Evolutionary conservation across 2,329 filamentous ascomycete genomes (phyloP).

Genomic region (Ambrosiella cleistominuta): DNA sequence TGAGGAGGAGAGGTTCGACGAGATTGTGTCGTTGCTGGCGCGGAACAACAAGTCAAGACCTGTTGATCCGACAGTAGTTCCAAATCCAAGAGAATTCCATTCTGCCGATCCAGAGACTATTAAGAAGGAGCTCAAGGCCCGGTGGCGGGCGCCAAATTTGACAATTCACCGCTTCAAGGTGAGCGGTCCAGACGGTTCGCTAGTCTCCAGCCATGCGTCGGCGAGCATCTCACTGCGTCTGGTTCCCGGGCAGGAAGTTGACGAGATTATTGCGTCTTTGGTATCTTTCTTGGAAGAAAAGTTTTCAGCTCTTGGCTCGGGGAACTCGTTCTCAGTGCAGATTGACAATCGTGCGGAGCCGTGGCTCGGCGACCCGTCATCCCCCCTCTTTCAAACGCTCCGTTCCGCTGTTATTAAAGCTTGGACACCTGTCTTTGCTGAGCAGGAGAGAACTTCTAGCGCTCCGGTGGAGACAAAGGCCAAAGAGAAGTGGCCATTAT

Average conservation of each 20-base stretch:
- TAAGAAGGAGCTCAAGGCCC: slow-evolving; percentile 71
- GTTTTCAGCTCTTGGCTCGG: slow-evolving; percentile 58
- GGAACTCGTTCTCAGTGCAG: slow-evolving; percentile 62
- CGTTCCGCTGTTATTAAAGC: slow-evolving; percentile 70
- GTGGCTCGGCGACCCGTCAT: slow-evolving; percentile 84
- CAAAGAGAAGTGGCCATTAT: slow-evolving; percentile 40
- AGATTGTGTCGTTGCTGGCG: slow-evolving; percentile 63
- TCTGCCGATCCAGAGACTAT: slow-evolving; percentile 24
- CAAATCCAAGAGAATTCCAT: neutral
- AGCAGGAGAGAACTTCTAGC: slow-evolving; percentile 11
- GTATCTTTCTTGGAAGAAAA: slow-evolving; percentile 49
- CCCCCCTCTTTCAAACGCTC: slow-evolving; percentile 77
- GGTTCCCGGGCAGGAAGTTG: slow-evolving; percentile 81
- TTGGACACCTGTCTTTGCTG: slow-evolving; percentile 47
- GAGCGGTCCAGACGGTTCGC: slow-evolving; percentile 76
- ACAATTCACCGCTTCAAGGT: slow-evolving; percentile 89
- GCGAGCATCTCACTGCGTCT: slow-evolving; percentile 79
- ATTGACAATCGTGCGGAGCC: slow-evolving; percentile 91
- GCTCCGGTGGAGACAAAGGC: neutral
- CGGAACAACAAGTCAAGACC: slow-evolving; percentile 23
- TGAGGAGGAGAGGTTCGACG: slow-evolving; percentile 66
- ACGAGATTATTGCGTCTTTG: slow-evolving; percentile 53
- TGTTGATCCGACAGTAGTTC: neutral
- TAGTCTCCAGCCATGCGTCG: slow-evolving; percentile 79
- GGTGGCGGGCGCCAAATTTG: slow-evolving; percentile 88